These are phyloP conservation scores for Larix kaempferi DNA, from an alignment of 75 land plant species.

Conservation along the genomic window DNA sequence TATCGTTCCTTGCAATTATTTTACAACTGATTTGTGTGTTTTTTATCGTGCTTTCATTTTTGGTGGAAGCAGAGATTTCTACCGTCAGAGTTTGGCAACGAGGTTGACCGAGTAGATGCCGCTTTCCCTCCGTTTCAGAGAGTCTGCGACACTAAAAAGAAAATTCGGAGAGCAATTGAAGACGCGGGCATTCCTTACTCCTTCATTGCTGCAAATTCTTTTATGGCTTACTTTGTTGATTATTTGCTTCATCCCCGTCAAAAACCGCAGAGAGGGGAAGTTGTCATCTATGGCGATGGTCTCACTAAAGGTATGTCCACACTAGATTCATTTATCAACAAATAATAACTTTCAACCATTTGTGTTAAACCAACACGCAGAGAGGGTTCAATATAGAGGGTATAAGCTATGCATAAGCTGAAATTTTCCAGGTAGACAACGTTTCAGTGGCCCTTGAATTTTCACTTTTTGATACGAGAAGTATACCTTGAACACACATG, in stretches of 20 bases:
- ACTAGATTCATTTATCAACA: too few relatives aligned
- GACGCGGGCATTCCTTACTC: conserved; percentile 43
- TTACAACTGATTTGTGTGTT: too few relatives aligned
- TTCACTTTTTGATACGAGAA: too few relatives aligned
- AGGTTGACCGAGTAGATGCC: conserved; percentile 19
- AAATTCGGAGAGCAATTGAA: conserved; percentile 26
- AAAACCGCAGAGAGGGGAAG: not conserved
- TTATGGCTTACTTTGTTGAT: conserved; percentile 24
- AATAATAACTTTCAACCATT: too few relatives aligned
- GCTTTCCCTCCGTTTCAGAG: conserved; percentile 15
- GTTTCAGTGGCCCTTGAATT: too few relatives aligned
- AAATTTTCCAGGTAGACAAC: too few relatives aligned
- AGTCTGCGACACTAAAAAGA: conserved; percentile 17
- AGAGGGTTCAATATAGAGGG: too few relatives aligned
- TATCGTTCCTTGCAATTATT: too few relatives aligned
- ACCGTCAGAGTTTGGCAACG: conserved; percentile 47
- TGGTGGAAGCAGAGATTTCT: conserved; percentile 37
- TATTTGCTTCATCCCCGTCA: conserved; percentile 18
- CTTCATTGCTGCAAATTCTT: conserved; percentile 20
- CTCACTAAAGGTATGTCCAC: conserved; percentile 16
- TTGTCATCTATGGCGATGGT: conserved; percentile 35
- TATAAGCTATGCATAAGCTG: too few relatives aligned
- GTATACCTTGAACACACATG: too few relatives aligned
- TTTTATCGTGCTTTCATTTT: too few relatives aligned
- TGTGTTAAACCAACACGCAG: too few relatives aligned